Evolutionary conservation across 116 monocot genomes (phyloP).

Genomic region (Posidonia oceanica): DNA sequence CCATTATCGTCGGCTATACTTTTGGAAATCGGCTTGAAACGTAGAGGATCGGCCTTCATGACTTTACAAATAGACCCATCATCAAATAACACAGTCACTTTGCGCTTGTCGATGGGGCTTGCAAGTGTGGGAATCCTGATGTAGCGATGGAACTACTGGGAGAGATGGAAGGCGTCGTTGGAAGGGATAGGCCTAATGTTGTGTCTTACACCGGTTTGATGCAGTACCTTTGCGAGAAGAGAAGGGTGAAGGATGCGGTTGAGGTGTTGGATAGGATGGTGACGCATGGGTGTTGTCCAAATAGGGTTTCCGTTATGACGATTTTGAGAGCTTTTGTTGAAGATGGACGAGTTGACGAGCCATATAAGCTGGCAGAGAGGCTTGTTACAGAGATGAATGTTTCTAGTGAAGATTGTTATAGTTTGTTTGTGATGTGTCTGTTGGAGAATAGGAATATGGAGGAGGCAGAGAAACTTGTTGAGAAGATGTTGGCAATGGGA

Average conservation of each 20-base stretch:
- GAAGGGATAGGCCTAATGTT: slow-evolving; percentile 23
- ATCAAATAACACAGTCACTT: slow-evolving; percentile 70
- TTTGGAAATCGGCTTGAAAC: slow-evolving; percentile 52
- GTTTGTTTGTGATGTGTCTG: slow-evolving; percentile 40
- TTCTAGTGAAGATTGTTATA: slow-evolving; percentile 34
- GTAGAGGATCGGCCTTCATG: slow-evolving; percentile 60
- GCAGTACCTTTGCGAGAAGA: slow-evolving; percentile 43
- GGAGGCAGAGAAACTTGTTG: slow-evolving; percentile 27
- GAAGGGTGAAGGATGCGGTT: slow-evolving; percentile 22
- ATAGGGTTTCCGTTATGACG: slow-evolving; percentile 31
- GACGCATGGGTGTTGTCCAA: slow-evolving; percentile 16
- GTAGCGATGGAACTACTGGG: slow-evolving; percentile 27
- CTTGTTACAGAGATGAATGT: slow-evolving; percentile 20
- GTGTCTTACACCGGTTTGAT: slow-evolving; percentile 79
- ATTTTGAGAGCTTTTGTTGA: slow-evolving; percentile 26
- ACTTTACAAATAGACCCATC: slow-evolving; percentile 95
- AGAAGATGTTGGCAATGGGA: slow-evolving; percentile 38
- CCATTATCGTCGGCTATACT: slow-evolving; percentile 41
- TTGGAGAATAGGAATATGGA: slow-evolving; percentile 16
- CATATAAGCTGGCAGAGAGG: slow-evolving; percentile 28
- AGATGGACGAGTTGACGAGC: slow-evolving; percentile 11
- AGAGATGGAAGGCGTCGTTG: slow-evolving; percentile 33
- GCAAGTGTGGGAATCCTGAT: slow-evolving; percentile 31
- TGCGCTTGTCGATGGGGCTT: slow-evolving; percentile 48
- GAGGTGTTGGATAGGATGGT: slow-evolving; percentile 38